A percentile compares a stretch with the other conserved stretches of the same genome.
These are phyloP conservation scores for Syncephalastrum sp. DNA, from an alignment of 371 early-diverging fungal genomes.

Conservation along the genomic window DNA sequence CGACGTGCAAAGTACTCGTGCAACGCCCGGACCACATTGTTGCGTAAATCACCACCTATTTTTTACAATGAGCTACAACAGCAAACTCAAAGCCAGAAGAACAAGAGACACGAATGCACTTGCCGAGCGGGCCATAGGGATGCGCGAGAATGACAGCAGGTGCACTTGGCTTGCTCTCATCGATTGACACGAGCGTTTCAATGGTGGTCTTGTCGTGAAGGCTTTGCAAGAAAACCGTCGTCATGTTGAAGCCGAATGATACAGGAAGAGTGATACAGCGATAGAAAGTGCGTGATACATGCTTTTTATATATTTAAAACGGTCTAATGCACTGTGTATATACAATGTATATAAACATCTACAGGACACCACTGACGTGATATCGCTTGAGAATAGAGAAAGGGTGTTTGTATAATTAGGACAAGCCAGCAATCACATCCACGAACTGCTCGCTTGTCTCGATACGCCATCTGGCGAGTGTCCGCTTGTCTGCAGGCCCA, in stretches of 20 bases:
- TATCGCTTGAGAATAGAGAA: no score
- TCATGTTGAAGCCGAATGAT: background rate
- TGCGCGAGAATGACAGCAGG: constrained; percentile 42
- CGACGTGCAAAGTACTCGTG: constrained; percentile 25
- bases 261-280: no score
- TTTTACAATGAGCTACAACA: background rate
- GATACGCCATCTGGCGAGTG: constrained; percentile 82
- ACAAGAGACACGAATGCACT: constrained; percentile 2
- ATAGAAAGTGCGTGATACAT: background rate
- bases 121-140: constrained; percentile 52
- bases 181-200: constrained; percentile 15
- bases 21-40: constrained; percentile 43
- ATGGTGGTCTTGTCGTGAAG: constrained; percentile 20
- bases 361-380: no score
- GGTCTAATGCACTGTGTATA: no score
- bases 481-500: constrained; percentile 78
- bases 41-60: constrained; percentile 38
- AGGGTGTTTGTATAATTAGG: no score
- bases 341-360: no score
- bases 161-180: constrained; percentile 6
- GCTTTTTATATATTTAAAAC: no score
- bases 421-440: constrained; percentile 7
- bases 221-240: constrained; percentile 24
- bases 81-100: background rate
- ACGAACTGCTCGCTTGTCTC: constrained; percentile 48